phyloP scores from a whole-genome alignment of 1,284 basidiomycete genomes.

The Vanrija sp. region DNA sequence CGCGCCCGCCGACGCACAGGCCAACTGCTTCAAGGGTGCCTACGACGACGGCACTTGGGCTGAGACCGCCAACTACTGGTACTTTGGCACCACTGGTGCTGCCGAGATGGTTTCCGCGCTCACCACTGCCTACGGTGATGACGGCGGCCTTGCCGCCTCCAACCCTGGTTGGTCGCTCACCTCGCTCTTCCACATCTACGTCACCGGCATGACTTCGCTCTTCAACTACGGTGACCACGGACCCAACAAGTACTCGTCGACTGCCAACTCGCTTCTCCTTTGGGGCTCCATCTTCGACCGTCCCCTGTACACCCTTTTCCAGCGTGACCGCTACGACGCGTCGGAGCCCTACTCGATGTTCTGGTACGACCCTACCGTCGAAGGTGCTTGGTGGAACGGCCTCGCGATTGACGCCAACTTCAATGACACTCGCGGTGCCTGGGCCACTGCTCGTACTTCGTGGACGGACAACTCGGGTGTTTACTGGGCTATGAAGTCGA shows the following conservation, averaged over 20 bases:
- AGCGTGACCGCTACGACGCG: slow-evolving; percentile 86
- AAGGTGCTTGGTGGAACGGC: slow-evolving; percentile 89
- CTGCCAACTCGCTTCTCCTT: slow-evolving; percentile 56
- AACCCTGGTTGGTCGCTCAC: slow-evolving; percentile 73
- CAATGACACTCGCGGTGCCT: slow-evolving; percentile 64
- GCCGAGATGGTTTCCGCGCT: slow-evolving; percentile 88
- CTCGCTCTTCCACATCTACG: slow-evolving; percentile 87
- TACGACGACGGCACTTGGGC: slow-evolving; percentile 85
- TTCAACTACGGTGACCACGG: slow-evolving; percentile 93
- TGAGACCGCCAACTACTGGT: slow-evolving; percentile 95
- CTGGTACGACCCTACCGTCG: slow-evolving; percentile 83
- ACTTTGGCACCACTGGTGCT: slow-evolving; percentile 87
- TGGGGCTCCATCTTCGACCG: slow-evolving; percentile 65
- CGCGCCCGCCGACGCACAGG: slow-evolving; percentile 33
- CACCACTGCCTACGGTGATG: slow-evolving; percentile 76
- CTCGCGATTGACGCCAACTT: slow-evolving; percentile 79
- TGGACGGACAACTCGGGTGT: slow-evolving; percentile 85
- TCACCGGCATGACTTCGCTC: slow-evolving; percentile 73
- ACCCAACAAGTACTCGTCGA: slow-evolving; percentile 75
- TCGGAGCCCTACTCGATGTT: slow-evolving; percentile 94
- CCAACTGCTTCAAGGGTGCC: slow-evolving; percentile 67
- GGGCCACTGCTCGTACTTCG: slow-evolving; percentile 84
- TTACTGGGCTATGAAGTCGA: slow-evolving; percentile 85
- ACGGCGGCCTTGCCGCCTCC: slow-evolving; percentile 61
- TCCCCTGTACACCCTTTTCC: slow-evolving; percentile 78